Conservation (phyloP, 2,329 filamentous ascomycete species). For the Epichloe coenophiala region DNA sequence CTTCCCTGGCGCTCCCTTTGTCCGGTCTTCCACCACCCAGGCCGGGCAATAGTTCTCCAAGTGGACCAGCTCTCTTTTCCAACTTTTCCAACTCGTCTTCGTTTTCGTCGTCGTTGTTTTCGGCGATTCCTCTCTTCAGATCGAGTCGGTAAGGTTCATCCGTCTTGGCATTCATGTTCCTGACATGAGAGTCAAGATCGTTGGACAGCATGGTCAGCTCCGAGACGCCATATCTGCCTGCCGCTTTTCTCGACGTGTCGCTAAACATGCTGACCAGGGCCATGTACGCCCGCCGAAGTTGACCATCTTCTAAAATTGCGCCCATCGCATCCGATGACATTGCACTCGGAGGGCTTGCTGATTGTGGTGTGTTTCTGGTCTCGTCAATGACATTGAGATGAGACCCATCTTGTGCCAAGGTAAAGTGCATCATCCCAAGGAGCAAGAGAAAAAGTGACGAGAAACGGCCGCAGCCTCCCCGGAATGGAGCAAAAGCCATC, state of each 20-base stretch:
- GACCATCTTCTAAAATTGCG: background rate
- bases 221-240: conserved; percentile 3
- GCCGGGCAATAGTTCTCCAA: too few species aligned
- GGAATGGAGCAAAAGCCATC: background rate
- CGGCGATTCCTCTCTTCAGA: background rate
- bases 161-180: conserved; percentile 5
- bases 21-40: too few species aligned
- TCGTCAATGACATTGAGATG: background rate
- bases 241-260: conserved; percentile 6
- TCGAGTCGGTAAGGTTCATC: conserved; percentile 4
- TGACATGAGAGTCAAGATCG: conserved; percentile 6
- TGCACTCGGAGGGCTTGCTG: background rate
- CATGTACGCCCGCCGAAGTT: conserved; percentile 7
- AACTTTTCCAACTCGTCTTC: background rate
- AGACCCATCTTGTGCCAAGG: background rate
- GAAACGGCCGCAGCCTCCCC: background rate
- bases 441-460: background rate
- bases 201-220: conserved; percentile 6
- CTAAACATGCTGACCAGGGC: conserved; percentile 8
- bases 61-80: background rate
- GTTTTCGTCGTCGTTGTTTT: background rate
- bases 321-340: background rate
- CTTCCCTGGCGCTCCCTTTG: too few species aligned
- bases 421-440: background rate
- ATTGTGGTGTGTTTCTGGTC: background rate